These are phyloP conservation scores for Candida tammaniensis DNA, from an alignment of 805 yeast species.

Conservation along the genomic window DNA sequence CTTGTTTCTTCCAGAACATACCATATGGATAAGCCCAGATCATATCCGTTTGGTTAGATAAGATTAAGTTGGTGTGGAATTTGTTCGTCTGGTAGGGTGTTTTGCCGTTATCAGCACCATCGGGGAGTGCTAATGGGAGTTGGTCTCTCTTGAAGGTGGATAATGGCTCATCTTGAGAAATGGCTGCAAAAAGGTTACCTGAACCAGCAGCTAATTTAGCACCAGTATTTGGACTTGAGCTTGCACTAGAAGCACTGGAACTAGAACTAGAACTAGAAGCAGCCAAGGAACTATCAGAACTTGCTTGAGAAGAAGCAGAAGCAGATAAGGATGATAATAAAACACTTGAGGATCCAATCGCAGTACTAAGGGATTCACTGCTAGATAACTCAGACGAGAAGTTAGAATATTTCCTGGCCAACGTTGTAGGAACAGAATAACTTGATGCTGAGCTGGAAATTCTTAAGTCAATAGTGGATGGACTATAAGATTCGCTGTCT, in stretches of 20 bases:
- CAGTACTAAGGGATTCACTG: not conserved
- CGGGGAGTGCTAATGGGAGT: conserved; percentile 45
- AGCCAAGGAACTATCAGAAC: not conserved
- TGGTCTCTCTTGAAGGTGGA: conserved; percentile 47
- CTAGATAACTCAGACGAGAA: conserved; percentile 1
- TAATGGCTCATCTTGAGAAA: conserved; percentile 1
- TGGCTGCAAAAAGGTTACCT: conserved; percentile 1
- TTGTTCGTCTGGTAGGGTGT: conserved; percentile 66
- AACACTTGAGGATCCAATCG: not conserved
- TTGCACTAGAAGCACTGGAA: conserved; percentile 1
- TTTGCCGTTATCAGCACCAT: conserved; percentile 43
- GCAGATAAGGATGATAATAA: conserved; percentile 2
- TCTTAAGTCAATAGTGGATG: conserved; percentile 16
- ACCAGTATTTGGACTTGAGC: conserved; percentile 2
- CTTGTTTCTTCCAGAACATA: conserved; percentile 49
- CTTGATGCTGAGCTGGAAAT: conserved; percentile 6
- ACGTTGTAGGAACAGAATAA: conserved; percentile 3
- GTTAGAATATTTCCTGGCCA: conserved; percentile 9
- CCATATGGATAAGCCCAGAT: conserved; percentile 69
- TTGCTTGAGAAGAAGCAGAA: not conserved
- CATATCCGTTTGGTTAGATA: conserved; percentile 52
- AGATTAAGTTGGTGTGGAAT: conserved; percentile 66
- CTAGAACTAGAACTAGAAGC: not conserved
- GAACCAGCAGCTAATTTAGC: conserved; percentile 5
- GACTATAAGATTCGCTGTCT: conserved; percentile 4